Evolutionary conservation across 1,284 basidiomycete genomes (phyloP).

Genomic region (Malassezia slooffiae): DNA sequence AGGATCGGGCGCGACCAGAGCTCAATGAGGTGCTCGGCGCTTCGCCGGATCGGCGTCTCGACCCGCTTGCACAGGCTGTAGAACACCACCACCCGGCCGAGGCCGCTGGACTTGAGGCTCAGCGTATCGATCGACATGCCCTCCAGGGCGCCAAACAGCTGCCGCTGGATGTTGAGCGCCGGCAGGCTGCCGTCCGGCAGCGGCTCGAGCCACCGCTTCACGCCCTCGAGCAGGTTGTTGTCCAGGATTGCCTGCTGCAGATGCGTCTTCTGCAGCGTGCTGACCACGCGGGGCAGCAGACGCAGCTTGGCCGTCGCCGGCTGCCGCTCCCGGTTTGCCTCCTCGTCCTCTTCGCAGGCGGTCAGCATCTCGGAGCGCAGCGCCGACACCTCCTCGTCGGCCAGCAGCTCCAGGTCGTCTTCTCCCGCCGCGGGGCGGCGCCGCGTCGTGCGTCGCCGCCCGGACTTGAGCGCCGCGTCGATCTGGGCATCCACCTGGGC

Average conservation of each 20-base stretch:
- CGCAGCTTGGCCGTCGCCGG: constrained; percentile 77
- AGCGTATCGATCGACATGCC: constrained; percentile 80
- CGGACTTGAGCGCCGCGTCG: constrained; percentile 72
- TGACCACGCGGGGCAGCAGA: constrained; percentile 75
- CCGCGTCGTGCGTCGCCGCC: constrained; percentile 59
- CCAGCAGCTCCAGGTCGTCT: constrained; percentile 64
- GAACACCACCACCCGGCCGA: constrained; percentile 87
- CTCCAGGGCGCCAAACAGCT: constrained; percentile 68
- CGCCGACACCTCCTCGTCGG: constrained; percentile 79
- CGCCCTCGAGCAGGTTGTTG: constrained; percentile 83
- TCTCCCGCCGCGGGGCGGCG: constrained; percentile 60
- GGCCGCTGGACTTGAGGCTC: constrained; percentile 77
- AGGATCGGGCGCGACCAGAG: constrained; percentile 44
- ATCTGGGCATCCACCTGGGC: constrained; percentile 58
- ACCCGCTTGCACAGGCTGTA: constrained; percentile 84
- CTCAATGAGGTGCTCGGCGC: constrained; percentile 71
- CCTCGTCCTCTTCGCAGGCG: constrained; percentile 74
- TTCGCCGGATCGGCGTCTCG: constrained; percentile 64
- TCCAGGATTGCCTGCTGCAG: constrained; percentile 86
- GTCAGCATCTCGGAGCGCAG: constrained; percentile 73
- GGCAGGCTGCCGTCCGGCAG: constrained; percentile 83
- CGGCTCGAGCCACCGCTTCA: constrained; percentile 85
- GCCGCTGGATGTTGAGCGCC: constrained; percentile 85
- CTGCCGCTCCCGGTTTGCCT: constrained; percentile 67
- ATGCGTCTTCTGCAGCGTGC: constrained; percentile 83